Percentiles rank a stretch among this genome's conserved stretches.
Conservation (phyloP, 306 rosid species). For the Canavalia ensiformis region DNA sequence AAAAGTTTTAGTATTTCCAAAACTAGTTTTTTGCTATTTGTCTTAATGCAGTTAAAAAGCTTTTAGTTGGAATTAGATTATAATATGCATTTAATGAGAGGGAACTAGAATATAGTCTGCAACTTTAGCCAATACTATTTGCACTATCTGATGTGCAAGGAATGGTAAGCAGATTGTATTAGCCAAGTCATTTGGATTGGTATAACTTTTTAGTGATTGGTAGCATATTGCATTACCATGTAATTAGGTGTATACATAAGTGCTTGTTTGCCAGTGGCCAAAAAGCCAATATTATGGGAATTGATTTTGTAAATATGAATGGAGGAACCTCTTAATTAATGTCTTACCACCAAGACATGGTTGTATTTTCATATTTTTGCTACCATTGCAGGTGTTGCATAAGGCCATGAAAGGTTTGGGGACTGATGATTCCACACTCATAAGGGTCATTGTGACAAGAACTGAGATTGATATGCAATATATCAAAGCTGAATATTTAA, state of each 20-base stretch:
- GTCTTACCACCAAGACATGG: not conserved
- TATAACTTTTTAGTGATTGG: not conserved
- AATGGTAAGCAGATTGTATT: not conserved
- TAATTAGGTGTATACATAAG: not conserved
- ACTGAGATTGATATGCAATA: slow-evolving; percentile 82
- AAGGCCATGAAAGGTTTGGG: slow-evolving; percentile 84
- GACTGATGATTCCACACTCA: slow-evolving; percentile 65
- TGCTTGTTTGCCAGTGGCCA: not conserved
- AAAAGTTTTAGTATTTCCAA: not conserved
- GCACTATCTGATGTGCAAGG: not conserved
- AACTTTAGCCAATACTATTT: not conserved
- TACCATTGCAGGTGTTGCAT: slow-evolving; percentile 57
- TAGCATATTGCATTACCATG: not conserved
- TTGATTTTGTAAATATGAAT: slow-evolving; percentile 9
- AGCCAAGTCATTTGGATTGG: not conserved
- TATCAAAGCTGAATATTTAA: slow-evolving; percentile 67
- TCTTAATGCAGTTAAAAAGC: not conserved
- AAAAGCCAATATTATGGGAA: not conserved
- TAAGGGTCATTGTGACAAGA: slow-evolving; percentile 75
- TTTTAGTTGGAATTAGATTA: too few relatives aligned
- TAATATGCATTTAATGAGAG: not conserved
- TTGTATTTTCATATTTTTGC: slow-evolving; percentile 12
- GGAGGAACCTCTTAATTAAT: not conserved
- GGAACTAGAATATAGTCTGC: not conserved
- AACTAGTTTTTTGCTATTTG: not conserved